Percentiles rank a stretch among this genome's conserved stretches.
These are phyloP conservation scores for Neoboletus magnificus DNA, from an alignment of 768 basidiomycete genomes.

Conservation along the genomic window DNA sequence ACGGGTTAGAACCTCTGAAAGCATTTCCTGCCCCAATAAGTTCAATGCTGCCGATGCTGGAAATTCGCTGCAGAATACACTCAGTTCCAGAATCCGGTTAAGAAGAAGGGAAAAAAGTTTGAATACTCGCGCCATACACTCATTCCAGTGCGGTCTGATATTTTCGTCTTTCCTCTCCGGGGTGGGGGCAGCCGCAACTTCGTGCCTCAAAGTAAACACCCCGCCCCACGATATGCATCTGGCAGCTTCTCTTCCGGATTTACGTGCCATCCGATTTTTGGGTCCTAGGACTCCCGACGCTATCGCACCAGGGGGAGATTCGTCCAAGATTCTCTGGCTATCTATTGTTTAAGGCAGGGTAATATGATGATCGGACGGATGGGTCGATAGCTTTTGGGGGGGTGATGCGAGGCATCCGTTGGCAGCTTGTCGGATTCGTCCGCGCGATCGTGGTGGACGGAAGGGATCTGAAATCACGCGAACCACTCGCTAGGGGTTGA, in stretches of 20 bases:
- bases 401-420: no score
- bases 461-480: background rate
- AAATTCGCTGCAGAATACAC: background rate
- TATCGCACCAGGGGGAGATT: background rate
- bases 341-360: background rate
- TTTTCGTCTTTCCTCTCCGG: background rate
- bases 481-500: background rate
- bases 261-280: background rate
- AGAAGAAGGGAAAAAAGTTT: background rate
- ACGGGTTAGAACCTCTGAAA: background rate
- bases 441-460: background rate
- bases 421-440: background rate
- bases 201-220: background rate
- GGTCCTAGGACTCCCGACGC: background rate
- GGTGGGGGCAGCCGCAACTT: background rate
- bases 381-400: background rate
- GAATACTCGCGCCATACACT: background rate
- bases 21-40: background rate
- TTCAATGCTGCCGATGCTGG: background rate
- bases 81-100: no score
- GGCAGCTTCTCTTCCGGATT: background rate
- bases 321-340: background rate
- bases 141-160: background rate
- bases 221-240: background rate
- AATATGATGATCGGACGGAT: background rate